Evolutionary conservation across 352 stramenopile genomes (phyloP), one percentile per base, ranked within the genome.

Genomic region (Thalassiosira livingstoniorum): DNA sequence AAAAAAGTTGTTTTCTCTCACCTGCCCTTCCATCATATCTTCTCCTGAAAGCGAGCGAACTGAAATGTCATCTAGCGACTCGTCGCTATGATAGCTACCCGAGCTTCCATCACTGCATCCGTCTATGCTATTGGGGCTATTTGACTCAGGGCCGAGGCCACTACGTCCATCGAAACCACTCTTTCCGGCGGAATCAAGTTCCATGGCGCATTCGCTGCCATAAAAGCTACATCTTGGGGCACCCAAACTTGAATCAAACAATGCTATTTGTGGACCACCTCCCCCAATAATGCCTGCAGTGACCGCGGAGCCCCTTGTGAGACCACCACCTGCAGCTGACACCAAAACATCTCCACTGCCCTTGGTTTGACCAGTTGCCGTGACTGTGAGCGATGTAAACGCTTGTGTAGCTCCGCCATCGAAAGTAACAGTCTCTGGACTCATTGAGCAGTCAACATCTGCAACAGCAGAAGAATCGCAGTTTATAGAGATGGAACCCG

Each of bases 21-120:
- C n/a, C n/a, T n/a, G n/a, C 18, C 65, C 65, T 45, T 35, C 61
- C 10, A 23, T 54, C 45, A 62, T 57, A 31, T 53, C 10, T 10
- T 54, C 27, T 21, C 27, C 25, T 5, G 35, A 42, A n/a, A 15
- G n/a, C 15, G 65, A 74, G 32, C 23, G 25, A 13, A 74, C 29
- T 15, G 63, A 2, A 53, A 74, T 63, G 10, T n/a, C 42, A 37
- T 74, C 65, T 13, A 74, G 18, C 11, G 65, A 74, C 23, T 74
- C 65, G 25, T 74, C 43, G 23, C 5, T 29, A 37, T 69, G 34
- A 35, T 35, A 69, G 35, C 7, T 29, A 25, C 51, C 47, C 18
- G 2, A 37, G n/a, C 31, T 45, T 11, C 65, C 65, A 64, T 74
- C 65, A 35, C 18, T 54, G 37, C 65, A 74, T 27, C 4, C 15